These are phyloP conservation scores for Syncephalis plumigaleata DNA, from an alignment of 371 early-diverging fungal genomes.

Conservation along the genomic window DNA sequence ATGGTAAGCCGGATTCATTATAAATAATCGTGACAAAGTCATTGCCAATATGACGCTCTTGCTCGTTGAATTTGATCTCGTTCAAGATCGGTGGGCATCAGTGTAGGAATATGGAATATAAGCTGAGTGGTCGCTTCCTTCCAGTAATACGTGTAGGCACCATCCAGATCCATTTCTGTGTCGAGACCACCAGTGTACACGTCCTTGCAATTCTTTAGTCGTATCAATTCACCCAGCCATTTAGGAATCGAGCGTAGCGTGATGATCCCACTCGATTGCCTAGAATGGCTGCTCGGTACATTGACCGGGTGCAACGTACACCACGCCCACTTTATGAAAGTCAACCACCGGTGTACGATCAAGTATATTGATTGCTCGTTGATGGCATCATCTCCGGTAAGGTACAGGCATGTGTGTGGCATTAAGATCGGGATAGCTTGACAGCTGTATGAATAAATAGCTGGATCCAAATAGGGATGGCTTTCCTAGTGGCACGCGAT, in stretches of 20 bases:
- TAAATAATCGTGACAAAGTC: constrained; percentile 87
- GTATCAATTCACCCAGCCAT: constrained; percentile 57
- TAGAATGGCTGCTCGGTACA: constrained; percentile 67
- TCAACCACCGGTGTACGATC: constrained; percentile 84
- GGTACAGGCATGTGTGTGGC: constrained; percentile 38
- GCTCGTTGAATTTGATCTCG: constrained; percentile 49
- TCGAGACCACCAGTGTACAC: constrained; percentile 84
- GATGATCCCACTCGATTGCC: constrained; percentile 70
- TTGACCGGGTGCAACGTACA: constrained; percentile 80
- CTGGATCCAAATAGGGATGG: constrained; percentile 34
- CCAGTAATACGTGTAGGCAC: constrained; percentile 66
- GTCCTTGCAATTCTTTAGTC: constrained; percentile 42
- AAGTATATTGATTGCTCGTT: constrained; percentile 57
- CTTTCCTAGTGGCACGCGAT: constrained; percentile 10
- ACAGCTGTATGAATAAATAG: constrained; percentile 40
- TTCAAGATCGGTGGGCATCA: constrained; percentile 73
- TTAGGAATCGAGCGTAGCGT: constrained; percentile 64
- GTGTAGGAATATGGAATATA: constrained; percentile 79
- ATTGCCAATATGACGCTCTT: constrained; percentile 93
- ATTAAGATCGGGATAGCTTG: constrained; percentile 51
- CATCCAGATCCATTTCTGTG: constrained; percentile 65
- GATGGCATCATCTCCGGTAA: constrained; percentile 65
- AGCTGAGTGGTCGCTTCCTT: constrained; percentile 74
- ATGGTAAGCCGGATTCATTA: constrained; percentile 71
- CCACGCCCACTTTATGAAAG: constrained; percentile 87